Percentiles rank a stretch among this genome's conserved stretches.
phyloP scores from a whole-genome alignment of 1,284 basidiomycete genomes.

The Ganoderma resinaceum region DNA sequence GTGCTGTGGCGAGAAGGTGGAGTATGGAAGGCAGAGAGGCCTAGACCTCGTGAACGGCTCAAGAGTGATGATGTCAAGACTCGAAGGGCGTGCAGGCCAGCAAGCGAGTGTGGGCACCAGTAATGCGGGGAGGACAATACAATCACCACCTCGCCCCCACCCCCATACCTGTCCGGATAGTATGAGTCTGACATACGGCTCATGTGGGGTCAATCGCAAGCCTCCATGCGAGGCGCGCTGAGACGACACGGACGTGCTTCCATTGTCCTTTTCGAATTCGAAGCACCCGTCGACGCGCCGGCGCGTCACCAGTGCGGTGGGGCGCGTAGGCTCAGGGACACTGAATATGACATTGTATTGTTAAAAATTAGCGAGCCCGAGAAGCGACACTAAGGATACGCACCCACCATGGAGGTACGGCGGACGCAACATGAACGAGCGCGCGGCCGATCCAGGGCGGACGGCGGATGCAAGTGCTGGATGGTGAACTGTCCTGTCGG shows the following conservation, averaged over 20 bases:
- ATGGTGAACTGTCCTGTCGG: neutral
- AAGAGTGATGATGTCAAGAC: neutral
- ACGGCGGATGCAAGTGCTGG: neutral
- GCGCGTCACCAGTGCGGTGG: neutral
- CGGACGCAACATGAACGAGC: neutral
- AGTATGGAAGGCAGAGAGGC: neutral
- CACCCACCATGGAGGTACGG: neutral
- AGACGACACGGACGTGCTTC: neutral
- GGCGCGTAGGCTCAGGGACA: neutral
- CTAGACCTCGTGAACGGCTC: neutral
- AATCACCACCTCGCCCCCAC: neutral
- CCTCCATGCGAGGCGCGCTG: neutral
- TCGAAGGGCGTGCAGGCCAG: neutral
- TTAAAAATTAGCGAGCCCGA: neutral
- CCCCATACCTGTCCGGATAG: neutral
- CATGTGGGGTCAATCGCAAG: neutral
- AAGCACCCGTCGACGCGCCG: neutral
- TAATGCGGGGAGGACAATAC: neutral
- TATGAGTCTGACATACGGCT: neutral
- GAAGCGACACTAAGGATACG: neutral
- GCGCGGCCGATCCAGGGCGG: neutral
- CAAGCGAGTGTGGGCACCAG: neutral
- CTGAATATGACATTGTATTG: neutral
- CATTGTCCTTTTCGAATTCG: neutral
- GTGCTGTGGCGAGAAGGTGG: neutral